Base-by-base conservation (phyloP, 805 yeast species). In the Trichomonascus vanleenenianus region DNA sequence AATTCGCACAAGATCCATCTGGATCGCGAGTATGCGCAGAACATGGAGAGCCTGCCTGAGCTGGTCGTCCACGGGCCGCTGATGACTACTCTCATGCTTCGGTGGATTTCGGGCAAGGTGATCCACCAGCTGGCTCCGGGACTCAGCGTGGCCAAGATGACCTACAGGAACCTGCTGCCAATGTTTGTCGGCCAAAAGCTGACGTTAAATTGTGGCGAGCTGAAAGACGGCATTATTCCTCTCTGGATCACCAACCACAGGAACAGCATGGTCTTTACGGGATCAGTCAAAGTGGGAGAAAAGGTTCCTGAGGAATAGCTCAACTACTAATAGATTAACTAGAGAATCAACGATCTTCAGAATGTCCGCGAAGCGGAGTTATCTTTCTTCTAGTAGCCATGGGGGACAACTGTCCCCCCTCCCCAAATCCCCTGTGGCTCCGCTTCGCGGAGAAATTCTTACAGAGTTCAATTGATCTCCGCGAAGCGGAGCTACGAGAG, bases 1-100 rank as follows among this genome's bases (percentile, higher is more conserved):
- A 91, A 91, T 60, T 72, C 94, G 2, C 98, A 91, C 63, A 73
- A 74, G 47, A 85, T 91, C 34, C 98, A 91, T 64, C 81, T 79
- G 61, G 85, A 85, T 57, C 59, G 62, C 4, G 51, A 52, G 1
- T 85, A 85, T 59, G 72, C 86, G 6, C 53, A 44, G 2, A 46
- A 58, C 0, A 56, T 55, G 2, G 97, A 91, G 56, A 70, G 75
- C 1, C 75, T 86, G 42, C 79, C 81, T 0, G 67, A 70, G 31
- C 61, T 81, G 0, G 64, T 91, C 1, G 80, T 83, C 0, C 95
- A 85, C 39, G 98, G 96, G 0, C 96, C 97, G 0, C 68, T 89
- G 44, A 66, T 84, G 47, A 73, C 84, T 1, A 79, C 83, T 7
- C 51, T 84, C 33, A 52, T 79, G 32, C 58, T 85, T 30, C 74